Conservation (phyloP, 2,329 filamentous ascomycete species). For the Aspergillus ibericus region DNA sequence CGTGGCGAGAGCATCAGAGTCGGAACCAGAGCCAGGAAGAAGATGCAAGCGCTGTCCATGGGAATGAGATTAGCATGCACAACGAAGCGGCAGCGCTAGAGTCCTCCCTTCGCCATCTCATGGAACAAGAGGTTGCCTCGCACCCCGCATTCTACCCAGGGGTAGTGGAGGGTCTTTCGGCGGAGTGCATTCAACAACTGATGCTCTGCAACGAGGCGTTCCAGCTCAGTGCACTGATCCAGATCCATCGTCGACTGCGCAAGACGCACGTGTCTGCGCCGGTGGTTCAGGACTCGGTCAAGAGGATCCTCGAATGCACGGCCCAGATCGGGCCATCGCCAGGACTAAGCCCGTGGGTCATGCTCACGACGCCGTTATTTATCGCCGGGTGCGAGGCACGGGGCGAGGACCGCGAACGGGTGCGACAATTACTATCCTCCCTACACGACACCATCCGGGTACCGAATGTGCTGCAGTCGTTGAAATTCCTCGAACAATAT, state of each 20-base stretch:
- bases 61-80: slow-evolving; percentile 23
- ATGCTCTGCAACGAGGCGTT: slow-evolving; percentile 45
- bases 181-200: slow-evolving; percentile 37
- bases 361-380: slow-evolving; percentile 46
- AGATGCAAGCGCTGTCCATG: slow-evolving; percentile 16
- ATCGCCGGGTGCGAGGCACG: slow-evolving; percentile 45
- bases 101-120: slow-evolving; percentile 34
- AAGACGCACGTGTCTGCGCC: slow-evolving; percentile 31
- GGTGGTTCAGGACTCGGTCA: slow-evolving; percentile 37
- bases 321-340: slow-evolving; percentile 39
- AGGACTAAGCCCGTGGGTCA: slow-evolving; percentile 43
- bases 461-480: slow-evolving; percentile 43
- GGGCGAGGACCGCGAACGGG: slow-evolving; percentile 36
- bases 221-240: slow-evolving; percentile 45
- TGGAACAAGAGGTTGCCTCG: slow-evolving; percentile 31
- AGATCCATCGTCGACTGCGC: slow-evolving; percentile 42
- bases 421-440: slow-evolving; percentile 33
- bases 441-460: slow-evolving; percentile 43
- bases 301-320: slow-evolving; percentile 42
- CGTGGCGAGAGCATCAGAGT: slow-evolving; percentile 31
- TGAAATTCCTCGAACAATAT: slow-evolving; percentile 43
- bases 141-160: slow-evolving; percentile 39
- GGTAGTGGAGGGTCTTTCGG: slow-evolving; percentile 33
- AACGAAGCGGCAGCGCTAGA: slow-evolving; percentile 37
- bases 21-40: slow-evolving; percentile 4